A percentile compares a stretch with the other conserved stretches of the same genome.
Evolutionary conservation across 805 yeast species (phyloP).

Genomic region (Candida yuanshanica): DNA sequence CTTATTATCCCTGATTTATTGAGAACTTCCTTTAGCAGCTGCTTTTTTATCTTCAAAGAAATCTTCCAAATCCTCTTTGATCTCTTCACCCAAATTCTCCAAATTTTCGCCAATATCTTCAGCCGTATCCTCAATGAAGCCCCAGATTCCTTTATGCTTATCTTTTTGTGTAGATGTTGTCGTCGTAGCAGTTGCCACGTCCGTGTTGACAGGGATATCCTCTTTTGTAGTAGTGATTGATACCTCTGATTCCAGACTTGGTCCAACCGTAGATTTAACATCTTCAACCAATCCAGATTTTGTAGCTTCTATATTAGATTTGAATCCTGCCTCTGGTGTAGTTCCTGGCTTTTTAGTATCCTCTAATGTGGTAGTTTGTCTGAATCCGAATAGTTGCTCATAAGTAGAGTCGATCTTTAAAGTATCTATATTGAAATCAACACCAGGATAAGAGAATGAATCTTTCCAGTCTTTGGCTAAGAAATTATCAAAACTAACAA

Average conservation of each 20-base stretch:
- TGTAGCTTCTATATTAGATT: conserved; percentile 1
- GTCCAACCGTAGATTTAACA: conserved; percentile 6
- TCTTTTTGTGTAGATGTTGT: background rate
- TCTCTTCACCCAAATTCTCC: conserved; percentile 12
- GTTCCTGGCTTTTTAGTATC: conserved; percentile 1
- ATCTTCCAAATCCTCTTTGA: conserved; percentile 30
- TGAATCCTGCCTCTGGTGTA: conserved; percentile 5
- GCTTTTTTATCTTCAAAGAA: background rate
- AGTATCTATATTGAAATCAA: conserved; percentile 36
- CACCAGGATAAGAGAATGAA: conserved; percentile 41
- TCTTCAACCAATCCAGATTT: background rate
- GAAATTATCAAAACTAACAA: conserved; percentile 23
- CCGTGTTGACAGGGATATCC: too few relatives aligned
- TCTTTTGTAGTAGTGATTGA: background rate
- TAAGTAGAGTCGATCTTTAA: conserved; percentile 45
- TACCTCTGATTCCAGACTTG: background rate
- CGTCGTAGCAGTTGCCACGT: background rate
- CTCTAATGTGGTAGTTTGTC: conserved; percentile 14
- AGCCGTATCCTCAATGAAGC: conserved; percentile 22
- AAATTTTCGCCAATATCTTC: conserved; percentile 19
- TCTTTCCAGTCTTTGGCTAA: conserved; percentile 45
- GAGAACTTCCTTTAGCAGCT: background rate
- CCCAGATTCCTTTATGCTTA: conserved; percentile 23
- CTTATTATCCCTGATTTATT: too few relatives aligned
- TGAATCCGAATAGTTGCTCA: conserved; percentile 33